Base-by-base conservation (phyloP, 306 rosid species). In the Aeschynomene evenia region DNA sequence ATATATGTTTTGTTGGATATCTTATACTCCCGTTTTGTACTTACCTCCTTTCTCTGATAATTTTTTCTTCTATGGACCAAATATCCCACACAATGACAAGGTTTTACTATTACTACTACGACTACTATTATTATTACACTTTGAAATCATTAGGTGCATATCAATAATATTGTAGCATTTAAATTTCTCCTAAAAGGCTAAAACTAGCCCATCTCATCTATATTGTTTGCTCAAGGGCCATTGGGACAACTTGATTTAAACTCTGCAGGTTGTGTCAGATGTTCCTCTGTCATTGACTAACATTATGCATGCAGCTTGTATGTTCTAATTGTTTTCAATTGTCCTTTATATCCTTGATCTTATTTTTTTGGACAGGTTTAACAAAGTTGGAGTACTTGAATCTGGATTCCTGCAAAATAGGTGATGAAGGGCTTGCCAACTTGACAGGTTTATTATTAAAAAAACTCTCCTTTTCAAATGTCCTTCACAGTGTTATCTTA, bases 341-440 rank as follows among this genome's bases (percentile, higher is more conserved):
- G 29, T 52, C 57, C 31, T 52, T n/a, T 19, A 46, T 39, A 48
- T 66, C 19, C 46, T 56, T 46, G 13, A 43, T 79, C 37, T 26
- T 49, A 37, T 81, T 68, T 63, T 61, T 73, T 45, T 1, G 8
- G 65, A 14, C 80, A 94, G 98, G 88, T 70, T 74, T 90, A 79
- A 81, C 78, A 54, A 87, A 80, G 75, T 71, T 94, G 85, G 99
- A 94, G 78, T 85, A 92, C 76, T 88, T 91, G 89, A 94, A 94
- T 78, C 79, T 94, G 82, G 99, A 94, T 84, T 90, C 97, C 15
- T 87, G 99, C 80, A 71, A 73, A 75, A 91, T 94, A 46, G 83
- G 85, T 14, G 98, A 88, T 57, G 91, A 84, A 4, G 95, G 96
- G 68, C 85, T 94, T 75, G 85, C 84, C 36, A 85, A 87, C 79